Base-by-base conservation (phyloP, 768 basidiomycete genomes). In the Imleria badia region DNA sequence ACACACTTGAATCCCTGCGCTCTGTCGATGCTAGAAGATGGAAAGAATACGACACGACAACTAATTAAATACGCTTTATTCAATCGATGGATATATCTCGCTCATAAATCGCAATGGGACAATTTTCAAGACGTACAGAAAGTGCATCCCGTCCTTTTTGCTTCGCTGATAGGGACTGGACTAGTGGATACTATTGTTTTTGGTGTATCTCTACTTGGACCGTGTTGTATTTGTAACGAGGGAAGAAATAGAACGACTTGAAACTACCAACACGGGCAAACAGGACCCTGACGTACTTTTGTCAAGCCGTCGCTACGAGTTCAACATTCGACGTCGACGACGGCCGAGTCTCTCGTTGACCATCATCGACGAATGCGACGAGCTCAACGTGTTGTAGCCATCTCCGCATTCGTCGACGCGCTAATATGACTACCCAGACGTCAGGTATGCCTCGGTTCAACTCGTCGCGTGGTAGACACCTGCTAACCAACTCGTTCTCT, bases 231-330 rank as follows among this genome's bases (percentile, higher is more conserved):
- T 46, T 62, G 57, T 66, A 66, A 50, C 51, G 4, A 34, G 11
- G 14, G 12, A 29, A 38, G 10, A 34, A 54, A 55, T 52, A 42
- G 14, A 41, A 15, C 23, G 13, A 33, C 22, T n/a, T 53, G 55
- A 50, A 49, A 52, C 48, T 35, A 55, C 63, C 60, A 66, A 66
- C 65, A 68, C 11, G 4, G 43, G 56, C 46, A 66, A 66, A 66
- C 48, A 67, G 43, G 51, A 13, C 49, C 31, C 30, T n/a, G 34
- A 46, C 50, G 41, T 59, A 49, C 34, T 15, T 10, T 2, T n/a
- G 9, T 19, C 34, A 22, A 51, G n/a, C 17, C 26, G 34, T 29
- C 17, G n/a, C 26, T 50, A 51, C 31, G 23, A 33, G n/a, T n/a
- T n/a, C 58, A 50, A 63, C 62, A 17, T 40, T 48, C 62, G 50